Evolutionary conservation across 2,329 filamentous ascomycete genomes (phyloP).

Genomic region (Pseudogymnoascus sp.): DNA sequence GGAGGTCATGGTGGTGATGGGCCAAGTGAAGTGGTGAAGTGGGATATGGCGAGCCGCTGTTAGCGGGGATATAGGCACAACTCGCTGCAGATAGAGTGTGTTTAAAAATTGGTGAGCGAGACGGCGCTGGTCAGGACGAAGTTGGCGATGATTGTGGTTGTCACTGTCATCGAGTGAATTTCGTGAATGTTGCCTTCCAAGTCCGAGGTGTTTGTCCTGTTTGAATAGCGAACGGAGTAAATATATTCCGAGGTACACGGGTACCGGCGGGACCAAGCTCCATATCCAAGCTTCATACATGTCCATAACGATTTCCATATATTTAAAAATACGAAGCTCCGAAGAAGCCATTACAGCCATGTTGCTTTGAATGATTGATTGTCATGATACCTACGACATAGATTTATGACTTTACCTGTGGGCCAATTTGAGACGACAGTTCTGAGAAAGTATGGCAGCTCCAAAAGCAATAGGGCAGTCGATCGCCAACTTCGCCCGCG

Average conservation of each 20-base stretch:
- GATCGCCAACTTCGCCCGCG: conserved; percentile 54
- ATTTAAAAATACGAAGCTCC: conserved; percentile 11
- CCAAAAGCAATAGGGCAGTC: conserved; percentile 44
- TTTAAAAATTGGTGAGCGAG: neutral
- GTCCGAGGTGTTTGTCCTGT: neutral
- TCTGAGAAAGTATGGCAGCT: conserved; percentile 21
- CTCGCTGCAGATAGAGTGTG: neutral
- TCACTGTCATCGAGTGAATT: neutral
- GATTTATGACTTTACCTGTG: neutral
- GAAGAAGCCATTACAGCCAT: conserved; percentile 30
- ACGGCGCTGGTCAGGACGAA: neutral
- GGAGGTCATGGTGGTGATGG: neutral
- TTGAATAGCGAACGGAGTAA: neutral
- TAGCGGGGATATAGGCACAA: neutral
- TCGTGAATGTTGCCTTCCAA: conserved; percentile 3
- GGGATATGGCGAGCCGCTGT: neutral
- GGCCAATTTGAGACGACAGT: neutral
- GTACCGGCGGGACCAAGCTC: neutral
- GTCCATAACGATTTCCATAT: conserved; percentile 9
- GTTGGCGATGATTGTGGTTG: neutral
- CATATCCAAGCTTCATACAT: conserved; percentile 6
- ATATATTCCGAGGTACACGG: conserved; percentile 1
- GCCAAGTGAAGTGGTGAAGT: neutral
- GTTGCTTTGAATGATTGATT: neutral
- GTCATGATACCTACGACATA: neutral